Percentiles rank a stretch among this genome's conserved stretches.
phyloP scores from a whole-genome alignment of 257 asterid species.

The Cinchona pubescens region DNA sequence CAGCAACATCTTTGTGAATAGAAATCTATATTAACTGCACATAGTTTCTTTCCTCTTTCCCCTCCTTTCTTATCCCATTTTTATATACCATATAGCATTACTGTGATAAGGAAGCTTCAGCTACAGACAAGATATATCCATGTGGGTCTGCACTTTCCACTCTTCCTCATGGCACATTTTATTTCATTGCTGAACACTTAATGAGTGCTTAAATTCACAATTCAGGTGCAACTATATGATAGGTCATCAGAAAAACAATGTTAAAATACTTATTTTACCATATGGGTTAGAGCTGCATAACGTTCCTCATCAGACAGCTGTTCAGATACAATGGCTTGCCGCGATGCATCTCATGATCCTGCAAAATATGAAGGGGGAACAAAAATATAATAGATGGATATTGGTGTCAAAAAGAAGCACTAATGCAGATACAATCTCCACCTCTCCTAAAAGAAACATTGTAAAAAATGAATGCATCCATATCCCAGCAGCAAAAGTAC shows the following conservation, averaged over 20 bases:
- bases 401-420: background rate
- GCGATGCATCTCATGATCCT: slow-evolving; percentile 82
- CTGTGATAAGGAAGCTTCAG: background rate
- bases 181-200: background rate
- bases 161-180: background rate
- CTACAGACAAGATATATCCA: background rate
- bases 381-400: slow-evolving; percentile 14
- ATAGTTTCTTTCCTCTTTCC: background rate
- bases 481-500: background rate
- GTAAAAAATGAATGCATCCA: background rate
- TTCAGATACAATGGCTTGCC: slow-evolving; percentile 89
- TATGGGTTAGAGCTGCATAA: slow-evolving; percentile 77
- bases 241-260: background rate
- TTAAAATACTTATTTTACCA: slow-evolving; percentile 47
- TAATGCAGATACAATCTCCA: slow-evolving; percentile 5
- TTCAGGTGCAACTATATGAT: background rate
- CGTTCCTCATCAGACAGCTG: too few species aligned
- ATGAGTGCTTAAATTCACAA: background rate
- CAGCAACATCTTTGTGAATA: background rate
- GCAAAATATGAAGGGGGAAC: slow-evolving; percentile 28
- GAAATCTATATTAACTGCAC: background rate
- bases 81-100: too few species aligned
- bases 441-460: background rate
- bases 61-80: background rate
- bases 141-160: background rate